Conservation (phyloP, 768 basidiomycete genomes). For the Arthromyces matolae region DNA sequence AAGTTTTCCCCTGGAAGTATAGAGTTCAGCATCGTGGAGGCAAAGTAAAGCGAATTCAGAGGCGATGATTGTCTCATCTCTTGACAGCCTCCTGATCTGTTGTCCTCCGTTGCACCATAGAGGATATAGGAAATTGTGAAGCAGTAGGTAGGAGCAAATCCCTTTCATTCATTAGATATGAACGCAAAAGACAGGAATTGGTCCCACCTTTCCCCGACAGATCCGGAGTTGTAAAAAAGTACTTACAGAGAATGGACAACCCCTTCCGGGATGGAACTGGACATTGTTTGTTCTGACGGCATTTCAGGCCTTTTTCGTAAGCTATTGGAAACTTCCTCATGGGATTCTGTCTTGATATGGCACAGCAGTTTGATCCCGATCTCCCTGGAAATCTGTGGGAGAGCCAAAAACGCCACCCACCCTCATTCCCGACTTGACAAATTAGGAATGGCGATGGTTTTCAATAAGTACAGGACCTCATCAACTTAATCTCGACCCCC, state of each 20-base stretch:
- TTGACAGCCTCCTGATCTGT: constrained; percentile 12
- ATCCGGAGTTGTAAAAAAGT: constrained; percentile 18
- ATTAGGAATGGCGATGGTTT: constrained; percentile 18
- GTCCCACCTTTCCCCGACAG: constrained; percentile 17
- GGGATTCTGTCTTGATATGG: constrained; percentile 18
- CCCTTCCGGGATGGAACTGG: constrained; percentile 16
- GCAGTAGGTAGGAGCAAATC: not conserved
- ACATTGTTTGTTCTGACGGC: constrained; percentile 22
- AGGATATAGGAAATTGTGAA: not conserved
- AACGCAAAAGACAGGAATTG: constrained; percentile 2
- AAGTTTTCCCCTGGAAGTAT: constrained; percentile 19
- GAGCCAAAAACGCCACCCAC: constrained; percentile 21
- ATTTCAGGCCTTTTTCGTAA: constrained; percentile 21
- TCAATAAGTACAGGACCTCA: constrained; percentile 21
- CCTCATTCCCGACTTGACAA: constrained; percentile 21
- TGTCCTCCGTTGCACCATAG: not conserved
- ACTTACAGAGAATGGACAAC: constrained; percentile 14
- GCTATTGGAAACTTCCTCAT: constrained; percentile 21
- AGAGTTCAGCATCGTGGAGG: not conserved
- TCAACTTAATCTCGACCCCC: constrained; percentile 19
- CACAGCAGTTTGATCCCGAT: constrained; percentile 24
- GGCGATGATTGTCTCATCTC: constrained; percentile 12
- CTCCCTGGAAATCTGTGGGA: constrained; percentile 18
- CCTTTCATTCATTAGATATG: constrained; percentile 7
- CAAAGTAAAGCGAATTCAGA: constrained; percentile 10